Evolutionary conservation across 2,329 filamentous ascomycete species (phyloP), one percentile per base, ranked within the genome.

Genomic region (Dothiorella sarmentorum): DNA sequence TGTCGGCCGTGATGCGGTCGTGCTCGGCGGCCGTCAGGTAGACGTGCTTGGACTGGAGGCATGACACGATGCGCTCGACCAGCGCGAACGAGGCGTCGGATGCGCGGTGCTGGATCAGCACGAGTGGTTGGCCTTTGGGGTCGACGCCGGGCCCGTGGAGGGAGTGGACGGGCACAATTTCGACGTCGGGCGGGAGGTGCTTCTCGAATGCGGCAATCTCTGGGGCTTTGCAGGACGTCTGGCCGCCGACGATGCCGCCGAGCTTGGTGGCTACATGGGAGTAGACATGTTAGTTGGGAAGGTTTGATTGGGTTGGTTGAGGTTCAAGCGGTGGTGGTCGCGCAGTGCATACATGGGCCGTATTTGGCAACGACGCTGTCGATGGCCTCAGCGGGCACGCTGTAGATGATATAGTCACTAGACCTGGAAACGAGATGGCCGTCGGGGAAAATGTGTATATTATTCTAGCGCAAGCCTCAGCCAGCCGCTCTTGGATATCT

Each of bases 341-440:
- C 60, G 57, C 60, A 56, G 75, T 27, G 56, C 87, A 80, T 91
- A 96, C 91, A 97, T 67, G 93, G 93, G 63, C 92, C 94, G 74
- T 91, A 99, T 68, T 88, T 81, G 63, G 87, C 88, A 68, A 97
- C 94, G 67, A 97, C 90, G 65, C 82, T 83, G 71, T 91, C 89
- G 74, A 99, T 96, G 64, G 87, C 84, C 67, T 91, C 91, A 62
- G 94, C 94, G 76, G 97, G 93, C 75, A 99, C 94, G 76, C 89
- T 96, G 82, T 99, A 99, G 72, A 99, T 91, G 77, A 97, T 96
- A 75, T 92, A 97, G 82, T 97, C 93, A 86, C 92, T 97, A 75
- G 87, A 86, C 77, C 94, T 87, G 67, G 94, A 97, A 68, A 99
- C 94, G 73, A 93, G 83, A 78, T 97, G 92, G 68, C 95, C 95